Percentiles rank a stretch among this genome's conserved stretches.
Evolutionary conservation across 257 asterid species (phyloP).

Genomic region (Solanum tacnaense): DNA sequence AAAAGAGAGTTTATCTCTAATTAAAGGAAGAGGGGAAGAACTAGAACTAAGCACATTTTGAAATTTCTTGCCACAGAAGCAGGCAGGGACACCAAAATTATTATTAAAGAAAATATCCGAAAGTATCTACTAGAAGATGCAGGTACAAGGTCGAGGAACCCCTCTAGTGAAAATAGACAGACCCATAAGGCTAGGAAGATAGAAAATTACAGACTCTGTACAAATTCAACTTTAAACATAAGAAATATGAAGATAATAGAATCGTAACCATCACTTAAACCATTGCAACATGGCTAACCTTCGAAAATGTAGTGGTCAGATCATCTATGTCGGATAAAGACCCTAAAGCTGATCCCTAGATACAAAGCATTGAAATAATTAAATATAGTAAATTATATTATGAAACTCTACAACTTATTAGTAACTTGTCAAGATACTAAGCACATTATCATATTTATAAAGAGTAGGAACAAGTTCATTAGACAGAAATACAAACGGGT

Average conservation of each 20-base stretch:
- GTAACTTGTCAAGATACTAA: not conserved
- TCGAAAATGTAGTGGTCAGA: conserved; percentile 79
- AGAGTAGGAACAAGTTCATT: not conserved
- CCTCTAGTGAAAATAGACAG: not conserved
- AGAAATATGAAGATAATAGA: not conserved
- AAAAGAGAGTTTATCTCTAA: not conserved
- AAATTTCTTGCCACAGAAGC: not conserved
- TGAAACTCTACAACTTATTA: not conserved
- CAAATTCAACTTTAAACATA: not conserved
- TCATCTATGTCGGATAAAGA: conserved; percentile 74
- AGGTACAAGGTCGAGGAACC: not conserved
- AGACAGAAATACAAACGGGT: not conserved
- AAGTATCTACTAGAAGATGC: not conserved
- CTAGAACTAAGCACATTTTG: not conserved
- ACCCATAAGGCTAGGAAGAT: not conserved
- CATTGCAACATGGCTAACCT: conserved; percentile 34
- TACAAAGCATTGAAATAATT: not conserved
- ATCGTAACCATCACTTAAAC: not conserved
- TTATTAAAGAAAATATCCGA: not conserved
- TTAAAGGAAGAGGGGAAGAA: not conserved
- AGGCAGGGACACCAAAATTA: not conserved
- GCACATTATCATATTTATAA: not conserved
- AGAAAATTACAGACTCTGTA: not conserved
- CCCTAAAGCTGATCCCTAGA: conserved; percentile 76
- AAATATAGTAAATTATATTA: not conserved